Evolutionary conservation across 257 asterid species (phyloP).

Genomic region (Salvia hispanica): DNA sequence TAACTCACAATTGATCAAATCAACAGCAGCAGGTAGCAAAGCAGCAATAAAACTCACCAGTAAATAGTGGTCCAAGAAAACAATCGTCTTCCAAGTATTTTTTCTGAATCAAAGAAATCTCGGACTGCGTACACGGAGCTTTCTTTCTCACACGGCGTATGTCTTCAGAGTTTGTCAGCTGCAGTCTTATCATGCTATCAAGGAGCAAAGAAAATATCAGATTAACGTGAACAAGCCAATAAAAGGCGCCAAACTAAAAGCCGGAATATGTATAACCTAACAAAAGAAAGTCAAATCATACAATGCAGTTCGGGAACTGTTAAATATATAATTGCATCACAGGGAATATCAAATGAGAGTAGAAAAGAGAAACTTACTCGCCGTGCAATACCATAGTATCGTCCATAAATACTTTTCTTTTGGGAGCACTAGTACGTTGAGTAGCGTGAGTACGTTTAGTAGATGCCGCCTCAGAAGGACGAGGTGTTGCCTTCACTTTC

Average conservation of each 20-base stretch:
- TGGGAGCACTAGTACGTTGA: slow-evolving; percentile 57
- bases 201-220: slow-evolving; percentile 35
- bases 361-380: slow-evolving; percentile 66
- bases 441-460: slow-evolving; percentile 63
- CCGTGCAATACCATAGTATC: slow-evolving; percentile 98
- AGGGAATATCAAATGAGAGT: slow-evolving; percentile 10
- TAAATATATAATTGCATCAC: background rate
- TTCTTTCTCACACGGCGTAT: slow-evolving; percentile 83
- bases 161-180: slow-evolving; percentile 66
- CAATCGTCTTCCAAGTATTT: slow-evolving; percentile 64
- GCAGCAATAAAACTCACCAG: slow-evolving; percentile 50
- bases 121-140: slow-evolving; percentile 85
- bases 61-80: slow-evolving; percentile 53
- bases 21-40: slow-evolving; percentile 11
- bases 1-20: background rate
- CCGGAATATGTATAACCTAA: background rate
- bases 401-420: slow-evolving; percentile 88
- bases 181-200: slow-evolving; percentile 71
- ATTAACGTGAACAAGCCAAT: slow-evolving; percentile 4
- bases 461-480: slow-evolving; percentile 65
- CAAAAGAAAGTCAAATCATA: background rate
- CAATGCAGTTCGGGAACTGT: slow-evolving; percentile 5
- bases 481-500: slow-evolving; percentile 86
- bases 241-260: slow-evolving; percentile 3
- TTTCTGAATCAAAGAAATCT: slow-evolving; percentile 64